Percentiles rank a stretch among this genome's conserved stretches.
These are phyloP conservation scores for Tricharina praecox DNA, from an alignment of 495 filamentous ascomycete species.

Conservation along the genomic window DNA sequence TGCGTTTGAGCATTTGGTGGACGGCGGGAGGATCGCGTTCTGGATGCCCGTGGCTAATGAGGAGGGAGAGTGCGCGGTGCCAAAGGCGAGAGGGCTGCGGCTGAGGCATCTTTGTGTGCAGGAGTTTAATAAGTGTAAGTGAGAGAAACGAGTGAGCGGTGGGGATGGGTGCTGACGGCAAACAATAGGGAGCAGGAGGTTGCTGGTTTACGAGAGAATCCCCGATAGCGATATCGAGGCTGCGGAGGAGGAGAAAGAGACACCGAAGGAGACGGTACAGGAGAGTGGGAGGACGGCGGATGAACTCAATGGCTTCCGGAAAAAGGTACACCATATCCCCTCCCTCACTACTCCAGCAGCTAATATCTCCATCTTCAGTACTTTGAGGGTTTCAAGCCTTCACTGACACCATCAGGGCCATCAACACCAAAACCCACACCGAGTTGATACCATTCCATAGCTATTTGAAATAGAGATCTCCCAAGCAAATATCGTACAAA, in stretches of 20 bases:
- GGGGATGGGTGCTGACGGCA: neutral
- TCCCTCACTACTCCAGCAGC: neutral
- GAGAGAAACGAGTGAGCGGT: too few species aligned
- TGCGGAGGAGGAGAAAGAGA: constrained; percentile 28
- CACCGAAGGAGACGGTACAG: constrained; percentile 29
- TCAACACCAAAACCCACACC: too few species aligned
- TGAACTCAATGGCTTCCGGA: constrained; percentile 68
- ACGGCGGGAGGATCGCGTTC: constrained; percentile 64
- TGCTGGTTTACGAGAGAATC: constrained; percentile 69
- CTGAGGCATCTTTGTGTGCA: constrained; percentile 69
- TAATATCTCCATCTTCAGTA: constrained; percentile 9
- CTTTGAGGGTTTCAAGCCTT: constrained; percentile 18
- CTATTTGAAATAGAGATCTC: too few species aligned
- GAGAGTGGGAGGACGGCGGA: constrained; percentile 36
- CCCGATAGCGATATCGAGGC: constrained; percentile 40
- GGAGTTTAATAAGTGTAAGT: constrained; percentile 64
- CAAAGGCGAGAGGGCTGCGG: constrained; percentile 58
- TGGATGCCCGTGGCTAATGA: constrained; percentile 97
- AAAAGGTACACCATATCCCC: constrained; percentile 23
- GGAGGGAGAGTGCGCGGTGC: constrained; percentile 54
- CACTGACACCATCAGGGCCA: neutral
- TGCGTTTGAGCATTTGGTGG: constrained; percentile 59
- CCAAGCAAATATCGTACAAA: too few species aligned
- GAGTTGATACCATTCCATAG: too few species aligned
- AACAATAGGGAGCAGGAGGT: constrained; percentile 54